Conservation (phyloP, 1,284 basidiomycete species). For the Pulveroboletus sp. region DNA sequence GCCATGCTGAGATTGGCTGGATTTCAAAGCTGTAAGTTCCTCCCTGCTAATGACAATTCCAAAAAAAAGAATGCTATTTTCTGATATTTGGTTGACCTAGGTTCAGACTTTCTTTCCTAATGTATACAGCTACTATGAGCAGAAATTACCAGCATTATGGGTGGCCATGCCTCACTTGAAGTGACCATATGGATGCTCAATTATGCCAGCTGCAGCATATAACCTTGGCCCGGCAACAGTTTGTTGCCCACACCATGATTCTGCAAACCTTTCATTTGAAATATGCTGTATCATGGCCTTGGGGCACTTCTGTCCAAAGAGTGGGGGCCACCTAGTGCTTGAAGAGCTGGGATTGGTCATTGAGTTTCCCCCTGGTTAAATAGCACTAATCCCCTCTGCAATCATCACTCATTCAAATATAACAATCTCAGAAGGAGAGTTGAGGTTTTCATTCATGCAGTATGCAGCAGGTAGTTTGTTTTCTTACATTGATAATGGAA, state of each 20-base stretch:
- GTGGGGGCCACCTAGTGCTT: conserved; percentile 9
- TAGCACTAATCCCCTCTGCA: not conserved
- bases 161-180: not conserved
- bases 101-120: too few species aligned
- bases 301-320: not conserved
- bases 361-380: conserved; percentile 17
- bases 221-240: conserved; percentile 2
- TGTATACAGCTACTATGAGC: too few species aligned
- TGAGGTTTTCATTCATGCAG: conserved; percentile 13
- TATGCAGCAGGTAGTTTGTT: conserved; percentile 11
- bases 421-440: not conserved
- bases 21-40: too few species aligned
- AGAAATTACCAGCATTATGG: too few species aligned
- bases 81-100: too few species aligned
- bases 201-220: conserved; percentile 7
- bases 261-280: conserved; percentile 6
- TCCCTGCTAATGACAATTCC: too few species aligned
- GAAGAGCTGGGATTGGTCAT: conserved; percentile 4
- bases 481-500: conserved; percentile 1
- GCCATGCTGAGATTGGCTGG: too few species aligned
- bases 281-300: conserved; percentile 13
- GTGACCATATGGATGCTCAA: not conserved
- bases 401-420: conserved; percentile 9
- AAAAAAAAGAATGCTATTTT: too few species aligned
- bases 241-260: conserved; percentile 1